phyloP scores from a whole-genome alignment of 164 flowering plant genomes.

The Piper betle region DNA sequence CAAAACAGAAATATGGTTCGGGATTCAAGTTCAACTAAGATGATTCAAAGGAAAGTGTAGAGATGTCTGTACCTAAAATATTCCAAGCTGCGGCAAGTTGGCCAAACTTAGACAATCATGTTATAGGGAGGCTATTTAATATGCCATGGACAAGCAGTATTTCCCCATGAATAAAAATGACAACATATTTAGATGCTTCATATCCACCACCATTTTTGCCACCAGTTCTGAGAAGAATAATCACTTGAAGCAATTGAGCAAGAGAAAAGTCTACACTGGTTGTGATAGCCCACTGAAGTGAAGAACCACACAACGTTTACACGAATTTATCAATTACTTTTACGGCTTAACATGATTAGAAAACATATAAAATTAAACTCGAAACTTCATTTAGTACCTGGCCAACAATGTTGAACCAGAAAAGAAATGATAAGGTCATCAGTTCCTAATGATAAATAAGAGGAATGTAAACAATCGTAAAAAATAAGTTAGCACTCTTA shows the following conservation, averaged over 20 bases:
- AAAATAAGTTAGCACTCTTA: no score
- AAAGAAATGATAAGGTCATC: constrained; percentile 5
- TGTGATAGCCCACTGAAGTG: constrained; percentile 98
- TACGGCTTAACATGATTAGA: background rate
- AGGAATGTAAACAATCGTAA: background rate
- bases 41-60: background rate
- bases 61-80: constrained; percentile 39
- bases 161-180: constrained; percentile 60
- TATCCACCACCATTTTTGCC: constrained; percentile 91
- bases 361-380: background rate
- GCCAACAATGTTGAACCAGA: constrained; percentile 99
- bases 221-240: constrained; percentile 84
- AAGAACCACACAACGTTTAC: background rate
- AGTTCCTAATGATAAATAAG: background rate
- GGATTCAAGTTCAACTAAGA: background rate
- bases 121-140: constrained; percentile 75
- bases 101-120: constrained; percentile 72
- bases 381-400: constrained; percentile 45
- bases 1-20: background rate
- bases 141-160: constrained; percentile 62
- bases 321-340: background rate
- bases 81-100: constrained; percentile 94
- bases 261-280: constrained; percentile 86
- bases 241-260: constrained; percentile 85
- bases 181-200: constrained; percentile 65